Conservation (phyloP, 345 rosid genomes). For the Garcia nutans region DNA sequence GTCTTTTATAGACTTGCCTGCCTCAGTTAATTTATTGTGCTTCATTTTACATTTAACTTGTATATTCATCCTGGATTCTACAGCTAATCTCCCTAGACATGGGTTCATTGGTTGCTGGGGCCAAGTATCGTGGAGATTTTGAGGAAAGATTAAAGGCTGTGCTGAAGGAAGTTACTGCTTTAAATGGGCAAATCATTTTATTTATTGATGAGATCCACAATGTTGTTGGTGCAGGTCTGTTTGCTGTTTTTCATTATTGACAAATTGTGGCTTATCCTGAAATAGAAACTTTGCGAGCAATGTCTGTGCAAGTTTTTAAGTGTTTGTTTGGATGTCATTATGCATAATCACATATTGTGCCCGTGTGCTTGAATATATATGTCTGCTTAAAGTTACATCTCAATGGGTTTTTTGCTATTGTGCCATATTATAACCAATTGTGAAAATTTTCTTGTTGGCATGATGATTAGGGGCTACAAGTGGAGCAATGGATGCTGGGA, state of each 20-base stretch:
- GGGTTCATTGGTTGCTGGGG: conserved; percentile 92
- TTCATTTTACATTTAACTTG: not conserved
- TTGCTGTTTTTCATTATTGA: not conserved
- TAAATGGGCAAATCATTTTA: conserved; percentile 84
- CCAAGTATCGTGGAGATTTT: conserved; percentile 80
- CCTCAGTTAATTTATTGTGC: too few relatives aligned
- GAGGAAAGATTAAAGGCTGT: conserved; percentile 89
- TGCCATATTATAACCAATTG: not conserved
- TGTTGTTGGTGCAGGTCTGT: conserved; percentile 83
- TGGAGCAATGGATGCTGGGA: conserved; percentile 97
- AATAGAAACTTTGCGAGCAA: not conserved
- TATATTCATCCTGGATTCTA: not conserved
- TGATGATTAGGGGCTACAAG: conserved; percentile 52
- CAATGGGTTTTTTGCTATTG: not conserved
- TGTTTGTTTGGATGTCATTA: not conserved
- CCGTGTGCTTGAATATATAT: not conserved
- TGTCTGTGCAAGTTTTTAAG: not conserved
- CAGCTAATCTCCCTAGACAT: conserved; percentile 86
- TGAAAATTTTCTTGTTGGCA: not conserved
- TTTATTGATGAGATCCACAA: conserved; percentile 93
- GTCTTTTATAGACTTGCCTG: not conserved
- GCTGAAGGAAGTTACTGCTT: conserved; percentile 81
- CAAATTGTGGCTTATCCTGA: not conserved
- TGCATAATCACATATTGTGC: not conserved
- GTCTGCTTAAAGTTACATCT: not conserved